Evolutionary conservation across 1,284 basidiomycete genomes (phyloP), one percentile per base, ranked within the genome.

Genomic region (Cerrena zonata): DNA sequence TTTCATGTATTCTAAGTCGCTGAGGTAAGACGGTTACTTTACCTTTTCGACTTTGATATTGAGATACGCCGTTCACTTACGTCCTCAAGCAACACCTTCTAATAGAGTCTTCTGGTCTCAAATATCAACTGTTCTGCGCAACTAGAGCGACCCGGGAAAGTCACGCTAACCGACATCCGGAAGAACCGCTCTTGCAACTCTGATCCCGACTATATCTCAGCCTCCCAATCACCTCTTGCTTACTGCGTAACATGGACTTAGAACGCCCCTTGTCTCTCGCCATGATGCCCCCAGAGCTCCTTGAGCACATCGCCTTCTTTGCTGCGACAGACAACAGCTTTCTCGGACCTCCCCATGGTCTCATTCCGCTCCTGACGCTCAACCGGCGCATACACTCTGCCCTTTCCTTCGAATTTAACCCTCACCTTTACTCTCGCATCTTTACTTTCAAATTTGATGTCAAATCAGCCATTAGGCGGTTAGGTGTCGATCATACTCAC

Each of bases 391-490:
- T 73, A 19, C 51, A 72, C 55, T 47, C 54, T 13, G 58, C 62
- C n/a, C 64, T 72, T 39, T 66, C 69, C 2, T 56, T 67, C 23
- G 45, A 57, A 22, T 55, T 65, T 11, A 67, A 69, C 42, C 73
- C 74, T 11, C 69, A 70, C 13, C 65, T 79, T 27, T 78, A 78
- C 61, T 69, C 71, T 2, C 61, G 66, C 34, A 67, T 79, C 26
- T 80, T 76, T 58, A 57, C 62, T 11, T 56, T 55, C 37, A 68
- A 69, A 39, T 80, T 77, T 56, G 77, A 79, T 58, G 46, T 57
- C 19, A 55, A 58, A 13, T 49, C 65, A 1, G 55, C 62, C 18
- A 18, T 55, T 0, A 63, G 67, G 13, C 60, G 70, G 5, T 53
- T 71, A 4, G 65, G 62, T 1, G 47, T 47, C 2, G 55, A 53